Base-by-base conservation (phyloP, 768 basidiomycete genomes). In the Agaricus subrufescens region DNA sequence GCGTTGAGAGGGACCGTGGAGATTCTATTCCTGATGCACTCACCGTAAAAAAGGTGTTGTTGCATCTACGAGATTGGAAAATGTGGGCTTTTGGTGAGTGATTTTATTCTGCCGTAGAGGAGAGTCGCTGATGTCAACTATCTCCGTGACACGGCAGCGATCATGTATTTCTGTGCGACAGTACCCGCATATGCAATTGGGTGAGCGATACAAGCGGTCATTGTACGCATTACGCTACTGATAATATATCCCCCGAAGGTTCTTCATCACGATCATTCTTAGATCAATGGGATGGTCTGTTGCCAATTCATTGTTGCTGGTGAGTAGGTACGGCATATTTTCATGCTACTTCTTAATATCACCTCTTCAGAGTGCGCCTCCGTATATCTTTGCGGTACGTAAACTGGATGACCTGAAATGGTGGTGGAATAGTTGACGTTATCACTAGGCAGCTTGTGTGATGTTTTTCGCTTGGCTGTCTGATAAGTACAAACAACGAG, bases 121-220 rank as follows among this genome's bases (percentile, higher is more conserved):
- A 42, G 12, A 10, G 8, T 9, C 11, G 40, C 12, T 34, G 26
- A 9, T 30, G 52, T 31, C 48, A 4, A 46, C 30, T 46, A n/a
- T 52, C 45, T 46, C 40, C 26, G 59, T 47, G 25, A 37, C 42
- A 31, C 3, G 50, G 26, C 51, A 78, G 75, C 71, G 29, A 8
- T 78, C 27, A 81, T 81, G 79, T 78, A 75, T 57, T 69, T 80
- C 66, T 80, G 77, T 62, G 70, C 74, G 9, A 77, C 77, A 4
- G 70, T 77, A 60, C 77, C 79, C n/a, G 73, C 74, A 7, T 78
- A 79, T 59, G 76, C 74, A 11, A 75, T 79, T 37, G 75, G 75
- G 78, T 80, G 56, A 10, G 69, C 64, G 27, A 44, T 53, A 46
- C 38, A 50, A 37, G 1, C 37, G 31, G 30, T 48, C n/a, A 42